Evolutionary conservation across 768 basidiomycete genomes (phyloP).

Genomic region (Tricholoma flavovirens): DNA sequence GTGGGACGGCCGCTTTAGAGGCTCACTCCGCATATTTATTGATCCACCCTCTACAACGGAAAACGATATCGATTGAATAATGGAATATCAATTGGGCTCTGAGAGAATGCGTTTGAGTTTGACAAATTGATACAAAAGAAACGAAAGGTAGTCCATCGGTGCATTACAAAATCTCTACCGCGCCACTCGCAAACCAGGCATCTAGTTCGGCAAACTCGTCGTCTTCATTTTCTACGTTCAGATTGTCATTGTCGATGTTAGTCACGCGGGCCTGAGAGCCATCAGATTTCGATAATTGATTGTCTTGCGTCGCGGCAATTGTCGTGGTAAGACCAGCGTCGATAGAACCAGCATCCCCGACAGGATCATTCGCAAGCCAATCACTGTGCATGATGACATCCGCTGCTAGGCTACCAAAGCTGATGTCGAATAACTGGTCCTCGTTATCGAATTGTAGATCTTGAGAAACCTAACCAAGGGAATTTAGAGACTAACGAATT

Average conservation of each 20-base stretch:
- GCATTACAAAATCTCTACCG: constrained; percentile 44
- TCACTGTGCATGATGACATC: background rate
- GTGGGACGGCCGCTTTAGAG: constrained; percentile 75
- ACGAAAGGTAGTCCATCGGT: background rate
- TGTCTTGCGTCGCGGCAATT: background rate
- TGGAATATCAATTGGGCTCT: background rate
- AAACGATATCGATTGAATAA: constrained; percentile 1
- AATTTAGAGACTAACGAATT: background rate
- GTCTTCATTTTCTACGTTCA: constrained; percentile 21
- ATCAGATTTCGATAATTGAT: background rate
- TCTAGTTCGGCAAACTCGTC: constrained; percentile 62
- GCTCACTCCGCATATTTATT: constrained; percentile 55
- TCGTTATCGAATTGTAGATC: background rate
- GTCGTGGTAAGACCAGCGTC: background rate
- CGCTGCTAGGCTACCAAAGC: background rate
- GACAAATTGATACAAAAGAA: background rate
- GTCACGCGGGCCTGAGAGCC: background rate
- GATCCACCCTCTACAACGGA: constrained; percentile 25
- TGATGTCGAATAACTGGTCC: background rate
- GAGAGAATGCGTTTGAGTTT: background rate
- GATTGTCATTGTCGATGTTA: background rate
- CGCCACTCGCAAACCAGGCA: constrained; percentile 61
- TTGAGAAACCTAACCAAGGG: background rate
- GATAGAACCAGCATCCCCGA: constrained; percentile 22
- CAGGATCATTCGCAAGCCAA: background rate